These are phyloP conservation scores for Andrographis paniculata DNA, from an alignment of 305 asterid species.

Conservation along the genomic window DNA sequence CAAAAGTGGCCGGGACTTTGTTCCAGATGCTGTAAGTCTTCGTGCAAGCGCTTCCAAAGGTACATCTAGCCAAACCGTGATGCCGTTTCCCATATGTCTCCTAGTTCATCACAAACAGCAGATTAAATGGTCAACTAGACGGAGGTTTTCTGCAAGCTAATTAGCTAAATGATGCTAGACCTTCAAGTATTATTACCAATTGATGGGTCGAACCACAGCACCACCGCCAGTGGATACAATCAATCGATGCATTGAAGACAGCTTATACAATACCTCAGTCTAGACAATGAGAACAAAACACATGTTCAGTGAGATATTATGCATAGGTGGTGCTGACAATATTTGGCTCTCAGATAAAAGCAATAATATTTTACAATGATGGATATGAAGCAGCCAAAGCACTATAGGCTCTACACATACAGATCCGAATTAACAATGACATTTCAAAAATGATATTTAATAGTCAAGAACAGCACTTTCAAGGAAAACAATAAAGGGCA, in stretches of 20 bases:
- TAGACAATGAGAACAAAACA: conserved; percentile 11
- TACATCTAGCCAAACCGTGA: conserved; percentile 82
- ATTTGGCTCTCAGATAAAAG: no score
- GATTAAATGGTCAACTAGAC: conserved; percentile 8
- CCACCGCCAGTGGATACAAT: conserved; percentile 98
- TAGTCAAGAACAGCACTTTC: no score
- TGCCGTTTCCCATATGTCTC: conserved; percentile 83
- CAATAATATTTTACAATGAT: no score
- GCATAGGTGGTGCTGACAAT: no score
- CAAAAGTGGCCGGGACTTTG: conserved; percentile 72
- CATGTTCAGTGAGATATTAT: neutral
- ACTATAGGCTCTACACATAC: no score
- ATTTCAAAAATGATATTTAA: no score
- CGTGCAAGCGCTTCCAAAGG: conserved; percentile 86
- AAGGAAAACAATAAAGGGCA: no score
- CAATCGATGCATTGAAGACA: conserved; percentile 61
- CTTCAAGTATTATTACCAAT: conserved; percentile 51
- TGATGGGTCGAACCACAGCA: conserved; percentile 81
- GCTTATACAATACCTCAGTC: conserved; percentile 66
- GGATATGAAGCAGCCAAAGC: no score
- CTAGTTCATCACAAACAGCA: conserved; percentile 25
- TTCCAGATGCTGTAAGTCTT: conserved; percentile 64
- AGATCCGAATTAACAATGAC: no score
- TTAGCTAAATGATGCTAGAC: conserved; percentile 1
- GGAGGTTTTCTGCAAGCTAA: conserved; percentile 9